Evolutionary conservation across 1,139 yeast species (phyloP), one percentile per base, ranked within the genome.

Genomic region (Meyerozyma smithsonii): DNA sequence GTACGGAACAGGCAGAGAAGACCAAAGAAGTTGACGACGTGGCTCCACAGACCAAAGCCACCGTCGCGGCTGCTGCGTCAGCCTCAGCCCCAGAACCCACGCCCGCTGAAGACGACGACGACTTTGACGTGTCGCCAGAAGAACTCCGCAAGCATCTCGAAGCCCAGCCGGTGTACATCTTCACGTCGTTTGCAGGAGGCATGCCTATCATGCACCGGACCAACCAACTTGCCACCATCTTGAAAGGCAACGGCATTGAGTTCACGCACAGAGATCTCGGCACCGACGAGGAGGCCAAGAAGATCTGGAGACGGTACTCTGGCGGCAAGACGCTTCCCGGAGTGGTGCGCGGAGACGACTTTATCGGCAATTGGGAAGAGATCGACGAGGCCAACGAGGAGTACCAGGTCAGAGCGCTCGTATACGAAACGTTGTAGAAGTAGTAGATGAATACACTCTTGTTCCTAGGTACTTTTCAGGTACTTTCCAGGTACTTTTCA

Each of bases 121-220:
- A 61, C 36, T 57, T 66, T 24, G 69, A 67, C 37, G 53, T 70
- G 4, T 65, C 74, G 3, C 72, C 75, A 5, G 75, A 67, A 48
- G 77, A 72, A 42, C 54, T 71, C 37, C 67, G 72, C 39, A 66
- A 66, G 49, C 73, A 72, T 47, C 59, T 71, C 41, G 70, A 69
- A 45, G 53, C 72, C 8, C 70, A 77, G 50, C 88, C 92, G 4
- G 79, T 87, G 23, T 86, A 81, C 57, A 60, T 90, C 24, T 89
- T 73, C 65, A 87, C 97, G 0, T 90, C 97, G 0, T 69, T 89
- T 41, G 95, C 96, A 0, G 95, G 96, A 24, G 95, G 95, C 1
- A 84, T 83, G 72, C 90, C 85, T 56, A 77, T 89, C 57, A 79
- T 83, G 52, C 77, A 84, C n/a, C 72, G 92, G 50, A 88, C 96